Base-by-base conservation (phyloP, 2,329 filamentous ascomycete species). In the Stenocarpella maydis region DNA sequence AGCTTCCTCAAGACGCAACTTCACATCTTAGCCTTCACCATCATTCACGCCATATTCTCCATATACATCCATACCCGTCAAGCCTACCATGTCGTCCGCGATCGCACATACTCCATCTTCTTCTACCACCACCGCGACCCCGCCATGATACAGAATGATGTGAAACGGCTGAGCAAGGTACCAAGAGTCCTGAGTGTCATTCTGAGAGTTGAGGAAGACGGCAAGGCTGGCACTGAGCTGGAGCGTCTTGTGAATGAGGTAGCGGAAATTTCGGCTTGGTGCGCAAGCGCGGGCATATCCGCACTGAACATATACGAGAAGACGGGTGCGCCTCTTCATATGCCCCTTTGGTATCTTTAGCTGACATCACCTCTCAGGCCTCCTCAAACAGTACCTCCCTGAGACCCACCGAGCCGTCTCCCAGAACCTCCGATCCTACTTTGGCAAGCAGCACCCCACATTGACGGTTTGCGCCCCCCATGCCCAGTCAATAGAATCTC, bases 51-150 rank as follows among this genome's bases (percentile, higher is more conserved):
- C 72, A 78, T 97, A 74, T 98, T 97, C 82, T 95, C 93, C 8
- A 83, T 98, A 73, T 97, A 96, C 79, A 91, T 98, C 74, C 92
- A 94, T 72, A 81, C 93, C 69, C 90, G 95, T 69, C 90, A 94
- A 77, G 88, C 90, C 67, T 96, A 94, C 82, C 91, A 95, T 78
- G 88, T 91, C 10, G 86, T 97, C 61, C 85, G 90, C 74, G 92
- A 96, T 78, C 90, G 92, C 70, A 83, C 95, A 72, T 88, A 94
- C 65, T 92, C 93, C 12, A 87, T 98, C 71, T 85, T 97, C 67
- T 95, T 95, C 79, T 96, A 99, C 82, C 97, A 99, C 82, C 96
- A 99, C 80, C 92, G 93, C 65, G 97, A 95, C 0, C 96, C 96
- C 9, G 93, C 97, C 78, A 89, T 97, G 77, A 97, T 99, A 74